Conservation (phyloP, 2,329 filamentous ascomycete genomes). For the Pestalotiopsis sp. region DNA sequence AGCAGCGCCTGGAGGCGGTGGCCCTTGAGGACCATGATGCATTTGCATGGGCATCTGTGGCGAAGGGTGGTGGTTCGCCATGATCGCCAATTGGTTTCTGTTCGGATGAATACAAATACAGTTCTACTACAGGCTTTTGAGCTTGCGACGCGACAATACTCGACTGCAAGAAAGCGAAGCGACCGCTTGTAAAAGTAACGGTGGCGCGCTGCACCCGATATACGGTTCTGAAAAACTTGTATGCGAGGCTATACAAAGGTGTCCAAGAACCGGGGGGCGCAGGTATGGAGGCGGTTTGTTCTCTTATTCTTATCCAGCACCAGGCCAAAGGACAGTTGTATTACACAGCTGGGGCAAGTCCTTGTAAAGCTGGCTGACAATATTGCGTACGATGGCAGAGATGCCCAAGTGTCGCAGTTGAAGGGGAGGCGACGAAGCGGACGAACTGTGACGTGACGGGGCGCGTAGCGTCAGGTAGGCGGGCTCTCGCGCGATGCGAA, state of each 20-base stretch:
- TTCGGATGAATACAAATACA: constrained; percentile 18
- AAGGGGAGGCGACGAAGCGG: neutral
- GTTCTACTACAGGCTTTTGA: constrained; percentile 12
- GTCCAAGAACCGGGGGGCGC: neutral
- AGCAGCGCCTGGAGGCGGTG: constrained; percentile 57
- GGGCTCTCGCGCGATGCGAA: neutral
- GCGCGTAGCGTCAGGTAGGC: neutral
- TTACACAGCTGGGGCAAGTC: neutral
- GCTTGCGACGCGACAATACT: constrained; percentile 13
- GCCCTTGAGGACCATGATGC: constrained; percentile 66
- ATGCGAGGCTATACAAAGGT: neutral
- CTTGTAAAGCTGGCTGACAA: neutral
- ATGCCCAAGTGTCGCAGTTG: neutral
- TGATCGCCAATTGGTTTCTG: constrained; percentile 37
- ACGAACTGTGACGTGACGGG: constrained; percentile 2
- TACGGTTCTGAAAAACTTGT: neutral
- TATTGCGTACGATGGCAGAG: neutral
- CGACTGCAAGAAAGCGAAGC: neutral
- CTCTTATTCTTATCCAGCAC: neutral
- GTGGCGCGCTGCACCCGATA: neutral
- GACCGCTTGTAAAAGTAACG: neutral
- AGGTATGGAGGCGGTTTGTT: neutral
- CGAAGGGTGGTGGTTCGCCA: constrained; percentile 81
- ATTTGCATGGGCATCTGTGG: constrained; percentile 75
- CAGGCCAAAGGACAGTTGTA: neutral